A percentile compares a stretch with the other conserved stretches of the same genome.
Conservation (phyloP, 1,139 yeast genomes). For the Blastobotrys serpentis region DNA sequence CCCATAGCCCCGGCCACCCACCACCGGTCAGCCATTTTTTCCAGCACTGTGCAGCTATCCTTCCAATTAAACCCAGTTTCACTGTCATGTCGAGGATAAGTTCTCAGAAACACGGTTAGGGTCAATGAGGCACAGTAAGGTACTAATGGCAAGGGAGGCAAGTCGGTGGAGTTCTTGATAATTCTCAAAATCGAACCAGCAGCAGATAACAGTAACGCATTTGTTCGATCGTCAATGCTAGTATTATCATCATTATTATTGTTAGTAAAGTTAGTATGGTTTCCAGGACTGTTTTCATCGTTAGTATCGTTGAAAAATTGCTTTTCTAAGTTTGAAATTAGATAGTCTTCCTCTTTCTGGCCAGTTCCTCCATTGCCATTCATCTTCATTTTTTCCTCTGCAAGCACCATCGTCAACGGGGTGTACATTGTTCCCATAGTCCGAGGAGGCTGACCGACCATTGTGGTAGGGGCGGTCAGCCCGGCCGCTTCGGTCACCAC, state of each 20-base stretch:
- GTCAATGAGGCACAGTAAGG: constrained; percentile 40
- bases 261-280: neutral
- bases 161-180: constrained; percentile 25
- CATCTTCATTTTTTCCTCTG: constrained; percentile 23
- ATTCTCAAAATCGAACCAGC: constrained; percentile 36
- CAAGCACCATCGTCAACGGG: constrained; percentile 29
- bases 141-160: constrained; percentile 38
- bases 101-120: constrained; percentile 37
- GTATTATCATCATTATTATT: neutral
- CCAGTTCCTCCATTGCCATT: neutral
- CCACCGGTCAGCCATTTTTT: constrained; percentile 36
- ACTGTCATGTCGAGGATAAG: constrained; percentile 34
- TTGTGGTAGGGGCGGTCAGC: constrained; percentile 18
- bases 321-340: constrained; percentile 10
- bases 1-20: constrained; percentile 43
- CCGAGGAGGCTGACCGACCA: constrained; percentile 1
- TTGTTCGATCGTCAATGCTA: constrained; percentile 13
- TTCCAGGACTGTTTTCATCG: neutral
- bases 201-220: constrained; percentile 29
- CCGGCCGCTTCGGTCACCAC: constrained; percentile 24
- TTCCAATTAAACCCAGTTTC: constrained; percentile 34
- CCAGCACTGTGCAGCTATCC: constrained; percentile 33
- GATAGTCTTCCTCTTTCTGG: constrained; percentile 7
- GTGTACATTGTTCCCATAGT: constrained; percentile 26
- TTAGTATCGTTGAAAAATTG: constrained; percentile 8